phyloP scores from a whole-genome alignment of 2,329 filamentous ascomycete genomes.

The Apiospora arundinis region DNA sequence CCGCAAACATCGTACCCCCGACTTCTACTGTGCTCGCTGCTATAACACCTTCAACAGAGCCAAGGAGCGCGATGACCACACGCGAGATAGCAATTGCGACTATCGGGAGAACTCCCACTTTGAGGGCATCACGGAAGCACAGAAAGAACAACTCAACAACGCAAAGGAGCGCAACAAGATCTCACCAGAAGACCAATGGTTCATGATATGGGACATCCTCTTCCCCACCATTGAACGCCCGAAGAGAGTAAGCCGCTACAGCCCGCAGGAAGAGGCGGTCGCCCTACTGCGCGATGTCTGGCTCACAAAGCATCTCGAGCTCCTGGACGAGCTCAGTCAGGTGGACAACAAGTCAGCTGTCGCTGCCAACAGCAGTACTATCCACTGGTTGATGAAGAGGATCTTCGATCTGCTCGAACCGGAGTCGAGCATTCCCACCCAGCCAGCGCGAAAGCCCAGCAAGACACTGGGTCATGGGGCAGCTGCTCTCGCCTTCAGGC shows the following conservation, averaged over 20 bases:
- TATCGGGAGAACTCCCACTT: neutral
- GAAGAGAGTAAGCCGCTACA: slow-evolving; percentile 29
- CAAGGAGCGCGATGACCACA: slow-evolving; percentile 28
- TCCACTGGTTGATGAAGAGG: neutral
- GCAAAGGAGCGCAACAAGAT: slow-evolving; percentile 30
- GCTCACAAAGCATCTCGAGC: neutral
- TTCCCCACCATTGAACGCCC: slow-evolving; percentile 30
- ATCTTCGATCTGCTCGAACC: neutral
- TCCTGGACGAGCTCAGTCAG: neutral
- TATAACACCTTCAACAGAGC: slow-evolving; percentile 28
- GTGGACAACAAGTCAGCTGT: neutral
- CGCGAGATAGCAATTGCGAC: slow-evolving; percentile 1
- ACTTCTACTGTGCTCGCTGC: slow-evolving; percentile 33
- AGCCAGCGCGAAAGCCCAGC: neutral
- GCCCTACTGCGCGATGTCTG: slow-evolving; percentile 20
- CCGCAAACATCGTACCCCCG: slow-evolving; percentile 31
- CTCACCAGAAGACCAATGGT: slow-evolving; percentile 32
- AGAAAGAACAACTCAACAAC: slow-evolving; percentile 29
- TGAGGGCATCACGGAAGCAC: slow-evolving; percentile 31
- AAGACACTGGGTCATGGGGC: neutral
- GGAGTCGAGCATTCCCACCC: neutral
- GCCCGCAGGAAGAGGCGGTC: slow-evolving; percentile 22
- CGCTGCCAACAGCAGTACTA: neutral
- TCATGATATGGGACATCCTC: slow-evolving; percentile 31
- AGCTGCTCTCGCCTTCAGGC: no score